These are phyloP conservation scores for Aspergillus ochraceus DNA, from an alignment of 2,329 filamentous ascomycete species.

Conservation along the genomic window DNA sequence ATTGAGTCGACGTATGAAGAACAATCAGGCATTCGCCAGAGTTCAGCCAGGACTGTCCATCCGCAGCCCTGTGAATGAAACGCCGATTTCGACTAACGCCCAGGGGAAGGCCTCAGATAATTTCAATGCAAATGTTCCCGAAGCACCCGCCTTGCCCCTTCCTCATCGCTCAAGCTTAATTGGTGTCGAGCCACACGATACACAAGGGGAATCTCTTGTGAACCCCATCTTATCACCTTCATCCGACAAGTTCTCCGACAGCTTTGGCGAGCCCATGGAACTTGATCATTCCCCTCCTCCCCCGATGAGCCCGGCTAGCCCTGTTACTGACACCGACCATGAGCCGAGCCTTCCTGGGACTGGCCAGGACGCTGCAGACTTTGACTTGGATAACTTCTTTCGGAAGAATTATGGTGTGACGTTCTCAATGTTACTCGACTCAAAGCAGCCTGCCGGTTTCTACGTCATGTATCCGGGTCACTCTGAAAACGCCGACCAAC, in stretches of 20 bases:
- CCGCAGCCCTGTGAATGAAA: neutral
- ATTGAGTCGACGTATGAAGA: neutral
- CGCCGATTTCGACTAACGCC: neutral
- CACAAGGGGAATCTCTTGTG: neutral
- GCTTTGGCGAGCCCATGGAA: conserved; percentile 2
- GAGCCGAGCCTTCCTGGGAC: neutral
- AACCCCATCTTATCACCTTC: neutral
- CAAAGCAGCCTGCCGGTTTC: conserved; percentile 25
- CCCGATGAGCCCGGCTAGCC: neutral
- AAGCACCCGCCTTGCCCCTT: neutral
- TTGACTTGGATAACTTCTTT: conserved; percentile 18
- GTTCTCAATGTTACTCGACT: conserved; percentile 25
- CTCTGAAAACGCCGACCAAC: conserved; percentile 20
- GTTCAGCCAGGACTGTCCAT: neutral
- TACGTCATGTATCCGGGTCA: conserved; percentile 35
- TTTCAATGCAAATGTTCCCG: neutral
- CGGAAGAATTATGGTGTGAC: conserved; percentile 23
- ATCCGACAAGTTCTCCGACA: neutral
- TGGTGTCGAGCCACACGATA: neutral
- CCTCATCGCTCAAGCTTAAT: neutral
- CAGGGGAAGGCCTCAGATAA: neutral
- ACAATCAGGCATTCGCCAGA: neutral
- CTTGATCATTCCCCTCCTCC: neutral
- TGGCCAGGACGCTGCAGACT: neutral
- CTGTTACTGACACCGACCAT: neutral